Base-by-base conservation (phyloP, 1,284 basidiomycete genomes). In the Rhodotorula mucilaginosa region DNA sequence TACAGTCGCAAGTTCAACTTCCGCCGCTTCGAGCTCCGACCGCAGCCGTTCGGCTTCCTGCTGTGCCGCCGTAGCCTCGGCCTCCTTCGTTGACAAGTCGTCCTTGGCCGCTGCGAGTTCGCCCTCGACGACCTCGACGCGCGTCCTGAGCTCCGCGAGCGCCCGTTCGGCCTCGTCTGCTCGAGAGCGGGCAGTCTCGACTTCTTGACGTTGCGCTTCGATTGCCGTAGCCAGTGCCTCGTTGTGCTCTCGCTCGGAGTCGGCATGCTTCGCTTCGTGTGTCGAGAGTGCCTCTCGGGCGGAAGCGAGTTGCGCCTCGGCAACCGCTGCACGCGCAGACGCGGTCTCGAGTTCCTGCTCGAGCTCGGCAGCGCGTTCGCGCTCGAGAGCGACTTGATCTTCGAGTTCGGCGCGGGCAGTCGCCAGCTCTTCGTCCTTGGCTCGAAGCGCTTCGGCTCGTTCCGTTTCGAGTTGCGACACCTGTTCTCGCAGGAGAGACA, bases 321-420 rank as follows among this genome's bases (percentile, higher is more conserved):
- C 63, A 5, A 12, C 29, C 15, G 8, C 23, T 29, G 65, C 18
- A 7, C 39, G 18, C 18, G 59, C 26, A 4, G 34, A 26, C 5
- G 65, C 56, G 10, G 18, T 5, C 21, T 52, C 54, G 15, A 73
- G n/a, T 29, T 69, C 65, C 5, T 39, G 16, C 7, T 67, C 65
- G 19, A 65, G 68, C 12, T 58, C 31, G 2, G 68, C n/a, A 8
- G 23, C 51, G 8, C n/a, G 51, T 23, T n/a, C n/a, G 6, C 21
- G 51, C 51, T n/a, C 5, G 15, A 0, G 12, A 1, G 26, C 62
- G 44, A 62, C 57, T 23, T 48, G 29, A 1, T 64, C 61, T 46
- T 71, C 71, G 61, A 73, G 71, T 39, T 69, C 65, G 44, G 56
- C 59, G 34, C 68, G 26, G 34, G 49, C 52, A 16, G 23, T 58